A percentile compares a stretch with the other conserved stretches of the same genome.
phyloP scores from a whole-genome alignment of 805 yeast species.

The Maudiozyma bulderi region DNA sequence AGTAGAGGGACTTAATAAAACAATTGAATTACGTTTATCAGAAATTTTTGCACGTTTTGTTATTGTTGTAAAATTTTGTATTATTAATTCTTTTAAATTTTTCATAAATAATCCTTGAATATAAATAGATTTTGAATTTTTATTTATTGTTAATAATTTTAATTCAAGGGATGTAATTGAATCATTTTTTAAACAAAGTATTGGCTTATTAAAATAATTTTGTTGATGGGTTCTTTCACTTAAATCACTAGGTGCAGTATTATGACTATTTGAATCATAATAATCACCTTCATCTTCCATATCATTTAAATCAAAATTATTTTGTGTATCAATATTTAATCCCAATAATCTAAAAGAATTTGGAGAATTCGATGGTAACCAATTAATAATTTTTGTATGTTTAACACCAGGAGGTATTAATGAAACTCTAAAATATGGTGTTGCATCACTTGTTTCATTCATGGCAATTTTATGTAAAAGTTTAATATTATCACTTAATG shows the following conservation, averaged over 20 bases:
- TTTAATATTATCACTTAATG: constrained; percentile 10
- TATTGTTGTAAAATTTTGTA: constrained; percentile 2
- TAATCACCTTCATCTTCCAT: not conserved
- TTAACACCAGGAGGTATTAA: constrained; percentile 19
- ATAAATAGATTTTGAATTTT: constrained; percentile 6
- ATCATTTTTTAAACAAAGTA: constrained; percentile 14
- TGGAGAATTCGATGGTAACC: constrained; percentile 14
- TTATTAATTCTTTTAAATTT: constrained; percentile 7
- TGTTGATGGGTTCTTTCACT: constrained; percentile 1
- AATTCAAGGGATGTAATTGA: constrained; percentile 13
- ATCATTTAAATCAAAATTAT: not conserved
- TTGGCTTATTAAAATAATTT: constrained; percentile 9
- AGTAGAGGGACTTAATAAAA: constrained; percentile 1
- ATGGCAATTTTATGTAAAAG: constrained; percentile 12
- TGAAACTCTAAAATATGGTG: constrained; percentile 16
- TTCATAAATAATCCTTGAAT: constrained; percentile 20
- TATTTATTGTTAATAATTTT: constrained; percentile 7
- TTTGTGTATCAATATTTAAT: not conserved
- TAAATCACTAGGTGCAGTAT: not conserved
- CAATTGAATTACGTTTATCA: constrained; percentile 6
- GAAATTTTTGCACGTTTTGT: constrained; percentile 2
- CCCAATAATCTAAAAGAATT: not conserved
- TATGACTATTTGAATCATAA: not conserved
- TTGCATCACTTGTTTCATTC: constrained; percentile 17
- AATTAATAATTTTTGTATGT: constrained; percentile 14